Percentiles rank a stretch among this genome's conserved stretches.
These are phyloP conservation scores for Candida tropicalis DNA, from an alignment of 1,139 yeast species.

Conservation along the genomic window DNA sequence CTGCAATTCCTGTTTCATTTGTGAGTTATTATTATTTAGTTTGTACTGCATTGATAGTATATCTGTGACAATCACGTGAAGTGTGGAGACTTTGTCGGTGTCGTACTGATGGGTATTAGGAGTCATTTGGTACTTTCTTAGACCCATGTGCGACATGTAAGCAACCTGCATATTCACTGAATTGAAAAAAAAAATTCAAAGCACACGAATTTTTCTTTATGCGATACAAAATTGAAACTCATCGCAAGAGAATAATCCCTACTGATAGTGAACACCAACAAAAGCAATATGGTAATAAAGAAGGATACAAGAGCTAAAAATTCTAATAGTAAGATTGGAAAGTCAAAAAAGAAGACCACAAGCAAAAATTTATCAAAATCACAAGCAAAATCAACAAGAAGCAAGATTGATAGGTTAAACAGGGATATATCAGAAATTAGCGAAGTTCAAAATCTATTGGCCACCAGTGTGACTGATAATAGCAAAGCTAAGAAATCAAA, in stretches of 20 bases:
- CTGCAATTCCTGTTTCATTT: no score
- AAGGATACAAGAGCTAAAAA: not conserved
- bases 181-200: not conserved
- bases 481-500: conserved; percentile 19
- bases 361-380: conserved; percentile 12
- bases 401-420: conserved; percentile 47
- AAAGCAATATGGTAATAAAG: conserved; percentile 1
- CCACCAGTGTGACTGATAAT: conserved; percentile 10
- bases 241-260: not conserved
- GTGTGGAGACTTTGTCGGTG: no score
- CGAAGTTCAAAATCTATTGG: conserved; percentile 34
- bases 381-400: conserved; percentile 35
- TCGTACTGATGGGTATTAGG: no score
- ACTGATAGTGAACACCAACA: not conserved
- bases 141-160: no score
- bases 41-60: no score
- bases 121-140: no score
- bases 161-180: no score
- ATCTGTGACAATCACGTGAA: no score
- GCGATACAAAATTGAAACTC: not conserved
- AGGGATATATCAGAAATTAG: conserved; percentile 37
- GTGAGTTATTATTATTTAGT: no score
- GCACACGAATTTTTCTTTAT: not conserved
- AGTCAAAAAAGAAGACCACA: conserved; percentile 6
- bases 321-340: conserved; percentile 4